Base-by-base conservation (phyloP, 2,329 filamentous ascomycete genomes). In the Polytolypa hystricis region DNA sequence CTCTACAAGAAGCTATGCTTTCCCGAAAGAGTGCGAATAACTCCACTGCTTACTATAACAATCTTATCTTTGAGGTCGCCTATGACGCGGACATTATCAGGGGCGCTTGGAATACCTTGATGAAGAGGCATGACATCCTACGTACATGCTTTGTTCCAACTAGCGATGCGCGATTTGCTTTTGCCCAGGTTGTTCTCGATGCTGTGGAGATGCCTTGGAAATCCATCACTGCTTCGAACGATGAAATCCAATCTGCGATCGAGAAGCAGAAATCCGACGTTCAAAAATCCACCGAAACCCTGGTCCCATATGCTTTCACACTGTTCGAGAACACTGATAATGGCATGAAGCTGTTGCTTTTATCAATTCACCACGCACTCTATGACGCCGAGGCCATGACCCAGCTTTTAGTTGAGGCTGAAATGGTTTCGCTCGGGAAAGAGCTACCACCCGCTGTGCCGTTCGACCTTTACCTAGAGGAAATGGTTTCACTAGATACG, bases 1-100 rank as follows among this genome's bases (percentile, higher is more conserved):
- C 86, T 1, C 62, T 95, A 0, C 87, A 95, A 55, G 82, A 93
- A 61, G 81, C 80, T 1, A 94, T 94, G 85, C 65, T 94, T 0
- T 79, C 77, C 2, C 72, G 74, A 6, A 60, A 60, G 17, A 46
- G 55, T 3, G 60, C 60, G 48, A 64, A 43, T 2, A 57, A 57
- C 1, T 55, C 62, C 8, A 58, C 60, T 1, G 67, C 76, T 2
- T 94, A 94, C 53, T 76, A 72, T 49, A 94, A 93, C 53, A 73
- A 73, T 32, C 74, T 84, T 38, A 57, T 79, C 0, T 72, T 93
- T 42, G 65, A 69, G 4, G 52, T 93, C 5, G 59, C 57, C 4
- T 64, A 67, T 1, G 57, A 76, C 21, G 40, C 72, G 0, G 46
- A 58, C 1, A 57, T 49, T 0, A 63, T 94, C 33, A 65, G 65